These are phyloP conservation scores for Rehmannia glutinosa DNA, from an alignment of 257 asterid species.

Conservation along the genomic window DNA sequence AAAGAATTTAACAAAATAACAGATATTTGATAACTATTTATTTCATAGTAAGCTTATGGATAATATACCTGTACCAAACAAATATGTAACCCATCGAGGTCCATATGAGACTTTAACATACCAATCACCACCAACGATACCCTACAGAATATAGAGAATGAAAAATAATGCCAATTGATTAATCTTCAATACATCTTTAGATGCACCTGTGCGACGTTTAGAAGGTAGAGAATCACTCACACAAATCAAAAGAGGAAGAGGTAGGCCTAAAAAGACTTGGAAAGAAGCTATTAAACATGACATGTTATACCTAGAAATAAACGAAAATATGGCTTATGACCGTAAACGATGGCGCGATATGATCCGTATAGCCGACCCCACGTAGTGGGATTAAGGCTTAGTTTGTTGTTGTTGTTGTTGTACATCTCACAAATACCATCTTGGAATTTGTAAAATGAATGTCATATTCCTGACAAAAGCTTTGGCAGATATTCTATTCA, in stretches of 20 bases:
- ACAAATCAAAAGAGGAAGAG: too few species aligned
- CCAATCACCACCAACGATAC: slow-evolving; percentile 34
- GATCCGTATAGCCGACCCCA: too few species aligned
- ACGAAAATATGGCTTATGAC: too few species aligned
- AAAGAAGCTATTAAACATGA: too few species aligned
- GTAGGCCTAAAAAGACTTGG: too few species aligned
- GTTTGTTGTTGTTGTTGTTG: too few species aligned
- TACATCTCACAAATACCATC: neutral
- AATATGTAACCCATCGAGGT: slow-evolving; percentile 69
- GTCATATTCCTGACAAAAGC: neutral
- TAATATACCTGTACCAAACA: slow-evolving; percentile 54
- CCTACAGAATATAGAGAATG: slow-evolving; percentile 38
- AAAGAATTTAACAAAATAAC: slow-evolving; percentile 8
- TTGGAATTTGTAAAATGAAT: neutral
- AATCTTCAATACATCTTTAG: neutral
- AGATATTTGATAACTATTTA: neutral
- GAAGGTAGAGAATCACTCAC: too few species aligned
- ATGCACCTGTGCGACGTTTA: too few species aligned
- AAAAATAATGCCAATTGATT: neutral
- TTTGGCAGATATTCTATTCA: neutral
- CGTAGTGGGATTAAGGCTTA: too few species aligned
- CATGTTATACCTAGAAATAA: too few species aligned
- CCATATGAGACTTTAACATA: slow-evolving; percentile 56
- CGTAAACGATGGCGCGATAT: too few species aligned
- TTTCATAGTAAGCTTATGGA: neutral